Evolutionary conservation across 2,329 filamentous ascomycete genomes (phyloP).

Genomic region (Alternaria metachromatica): DNA sequence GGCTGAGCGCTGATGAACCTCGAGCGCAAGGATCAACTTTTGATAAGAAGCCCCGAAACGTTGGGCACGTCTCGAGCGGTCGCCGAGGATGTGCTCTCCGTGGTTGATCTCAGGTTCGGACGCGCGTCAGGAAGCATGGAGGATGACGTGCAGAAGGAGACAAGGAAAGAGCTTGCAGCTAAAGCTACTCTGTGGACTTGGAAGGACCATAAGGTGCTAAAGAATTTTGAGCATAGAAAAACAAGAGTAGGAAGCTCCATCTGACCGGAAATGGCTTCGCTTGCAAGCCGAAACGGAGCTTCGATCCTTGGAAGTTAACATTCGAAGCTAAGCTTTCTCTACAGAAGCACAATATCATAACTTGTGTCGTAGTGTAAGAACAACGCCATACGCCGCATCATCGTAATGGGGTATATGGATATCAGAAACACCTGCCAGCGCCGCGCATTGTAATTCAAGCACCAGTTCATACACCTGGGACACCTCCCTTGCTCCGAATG

Average conservation of each 20-base stretch:
- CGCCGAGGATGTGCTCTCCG: not conserved
- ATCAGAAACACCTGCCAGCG: slow-evolving; percentile 24
- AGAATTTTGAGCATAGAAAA: not conserved
- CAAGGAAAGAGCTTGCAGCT: not conserved
- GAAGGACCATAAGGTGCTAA: not conserved
- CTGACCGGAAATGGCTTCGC: not conserved
- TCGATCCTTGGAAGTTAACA: not conserved
- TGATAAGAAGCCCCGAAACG: not conserved
- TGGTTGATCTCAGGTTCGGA: not conserved
- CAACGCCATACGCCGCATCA: slow-evolving; percentile 26
- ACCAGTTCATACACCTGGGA: slow-evolving; percentile 29
- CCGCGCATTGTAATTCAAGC: slow-evolving; percentile 6
- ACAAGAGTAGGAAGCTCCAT: not conserved
- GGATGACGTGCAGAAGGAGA: not conserved
- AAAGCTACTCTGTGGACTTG: not conserved
- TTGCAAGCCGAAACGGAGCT: not conserved
- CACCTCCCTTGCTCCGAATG: slow-evolving; percentile 52
- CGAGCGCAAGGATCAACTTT: not conserved
- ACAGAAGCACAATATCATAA: not conserved
- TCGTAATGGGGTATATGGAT: slow-evolving; percentile 33
- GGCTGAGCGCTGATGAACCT: not conserved
- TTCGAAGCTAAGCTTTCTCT: not conserved
- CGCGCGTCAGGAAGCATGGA: not conserved
- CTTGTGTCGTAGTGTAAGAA: not conserved
- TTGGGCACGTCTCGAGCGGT: not conserved